Base-by-base conservation (phyloP, 176 grass and related monocot genomes). In the Musa acuminata region DNA sequence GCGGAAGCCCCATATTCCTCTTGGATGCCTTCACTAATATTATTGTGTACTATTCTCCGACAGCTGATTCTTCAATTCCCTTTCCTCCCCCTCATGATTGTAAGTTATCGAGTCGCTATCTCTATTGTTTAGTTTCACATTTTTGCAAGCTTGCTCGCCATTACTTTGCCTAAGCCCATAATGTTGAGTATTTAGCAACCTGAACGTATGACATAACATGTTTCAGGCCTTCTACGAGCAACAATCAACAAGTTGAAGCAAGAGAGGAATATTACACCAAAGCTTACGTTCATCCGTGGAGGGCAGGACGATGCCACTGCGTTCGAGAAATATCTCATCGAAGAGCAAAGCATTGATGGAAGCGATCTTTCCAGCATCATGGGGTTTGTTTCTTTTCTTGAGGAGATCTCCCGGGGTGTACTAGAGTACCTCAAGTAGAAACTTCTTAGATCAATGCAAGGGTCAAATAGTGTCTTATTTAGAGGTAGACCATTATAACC, bases 11-110 rank as follows among this genome's bases (percentile, higher is more conserved):
- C 23, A 99, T 99, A 82, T 99, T 94, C 82, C 86, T 94, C 78
- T 82, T 99, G 27, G 95, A 99, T 73, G 84, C 95, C 64, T 99
- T 99, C 69, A 99, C 95, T 53, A 82, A 91, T 75, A 69, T 99
- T 53, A 78, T 99, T 53, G 88, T 94, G 52, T 99, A 94, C 64
- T 99, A 99, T 71, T 80, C 73, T 20, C 74, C 86, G 6, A 85
- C 90, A 10, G 87, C 86, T 70, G 95, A 94, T 80, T 82, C 86
- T 80, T 91, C 82, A 11, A 73, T 94, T 82, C 84, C 88, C 63
- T 99, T 94, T 78, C 95, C 90, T 82, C 95, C 95, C 2, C 95
- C 95, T 50, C 90, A 87, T 82, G 90, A 91, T 82, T 99, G 95
- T 99, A 91, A 89, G 90, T 69, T 78, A 55, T 82, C 17, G 12